Percentiles rank a stretch among this genome's conserved stretches.
Evolutionary conservation across 2,329 filamentous ascomycete genomes (phyloP).

Genomic region (Aureobasidium lini): DNA sequence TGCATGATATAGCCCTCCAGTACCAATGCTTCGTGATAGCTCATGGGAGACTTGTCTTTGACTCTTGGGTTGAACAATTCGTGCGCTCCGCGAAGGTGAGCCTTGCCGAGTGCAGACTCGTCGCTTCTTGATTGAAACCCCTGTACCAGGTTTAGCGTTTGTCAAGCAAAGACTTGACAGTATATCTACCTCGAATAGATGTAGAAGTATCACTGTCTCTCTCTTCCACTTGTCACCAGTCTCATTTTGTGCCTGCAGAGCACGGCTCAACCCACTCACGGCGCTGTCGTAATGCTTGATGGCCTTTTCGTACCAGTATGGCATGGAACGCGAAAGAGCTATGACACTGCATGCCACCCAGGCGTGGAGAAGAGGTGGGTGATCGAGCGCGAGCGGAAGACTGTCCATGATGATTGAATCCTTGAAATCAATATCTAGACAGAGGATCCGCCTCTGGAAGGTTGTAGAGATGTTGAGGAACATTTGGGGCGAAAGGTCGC

Average conservation of each 20-base stretch:
- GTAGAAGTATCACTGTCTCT: slow-evolving; percentile 17
- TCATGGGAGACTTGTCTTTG: background rate
- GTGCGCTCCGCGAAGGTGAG: slow-evolving; percentile 16
- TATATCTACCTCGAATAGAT: slow-evolving; percentile 16
- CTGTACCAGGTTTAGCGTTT: background rate
- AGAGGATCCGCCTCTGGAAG: slow-evolving; percentile 17
- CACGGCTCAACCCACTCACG: slow-evolving; percentile 6
- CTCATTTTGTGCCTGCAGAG: background rate
- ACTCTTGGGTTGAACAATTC: slow-evolving; percentile 13
- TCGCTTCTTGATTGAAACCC: slow-evolving; percentile 13
- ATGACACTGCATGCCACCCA: slow-evolving; percentile 18
- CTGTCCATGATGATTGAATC: slow-evolving; percentile 14
- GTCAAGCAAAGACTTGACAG: no score
- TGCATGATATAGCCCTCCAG: slow-evolving; percentile 20
- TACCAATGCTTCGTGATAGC: slow-evolving; percentile 16
- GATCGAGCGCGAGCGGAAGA: slow-evolving; percentile 13
- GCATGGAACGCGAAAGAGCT: slow-evolving; percentile 6
- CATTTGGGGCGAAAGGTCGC: slow-evolving; percentile 12
- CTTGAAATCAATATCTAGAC: slow-evolving; percentile 14
- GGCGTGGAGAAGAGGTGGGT: slow-evolving; percentile 18
- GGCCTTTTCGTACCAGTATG: slow-evolving; percentile 13
- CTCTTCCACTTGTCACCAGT: slow-evolving; percentile 15
- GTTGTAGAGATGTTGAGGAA: slow-evolving; percentile 14
- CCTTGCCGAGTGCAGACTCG: slow-evolving; percentile 1
- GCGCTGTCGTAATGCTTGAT: slow-evolving; percentile 19